These are phyloP conservation scores for Zygoascus bituminiphila DNA, from an alignment of 805 yeast genomes.

Conservation along the genomic window DNA sequence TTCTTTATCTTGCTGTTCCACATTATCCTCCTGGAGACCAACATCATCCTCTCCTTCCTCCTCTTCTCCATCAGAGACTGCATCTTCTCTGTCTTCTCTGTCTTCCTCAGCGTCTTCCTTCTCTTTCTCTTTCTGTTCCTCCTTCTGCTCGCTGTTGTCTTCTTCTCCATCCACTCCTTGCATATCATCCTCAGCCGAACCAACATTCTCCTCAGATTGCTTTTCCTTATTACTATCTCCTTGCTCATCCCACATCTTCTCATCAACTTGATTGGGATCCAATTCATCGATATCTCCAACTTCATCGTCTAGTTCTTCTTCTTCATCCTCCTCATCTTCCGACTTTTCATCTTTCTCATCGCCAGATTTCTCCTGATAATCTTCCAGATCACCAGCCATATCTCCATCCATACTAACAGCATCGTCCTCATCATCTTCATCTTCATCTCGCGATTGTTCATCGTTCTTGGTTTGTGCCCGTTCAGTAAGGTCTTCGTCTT, in stretches of 20 bases:
- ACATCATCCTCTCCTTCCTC: not conserved
- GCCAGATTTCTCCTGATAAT: slow-evolving; percentile 60
- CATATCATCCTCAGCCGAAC: slow-evolving; percentile 34
- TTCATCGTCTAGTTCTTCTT: slow-evolving; percentile 79
- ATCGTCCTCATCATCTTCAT: slow-evolving; percentile 57
- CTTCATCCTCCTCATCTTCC: slow-evolving; percentile 45
- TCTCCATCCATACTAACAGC: slow-evolving; percentile 95
- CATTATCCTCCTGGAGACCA: slow-evolving; percentile 18
- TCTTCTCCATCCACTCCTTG: slow-evolving; percentile 22
- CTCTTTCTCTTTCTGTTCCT: slow-evolving; percentile 38
- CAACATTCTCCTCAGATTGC: slow-evolving; percentile 60
- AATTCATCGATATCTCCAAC: slow-evolving; percentile 80
- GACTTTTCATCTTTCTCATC: slow-evolving; percentile 42
- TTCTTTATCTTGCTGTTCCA: slow-evolving; percentile 22
- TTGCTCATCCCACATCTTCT: slow-evolving; percentile 96
- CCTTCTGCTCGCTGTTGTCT: slow-evolving; percentile 27
- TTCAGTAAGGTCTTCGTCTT: slow-evolving; percentile 83
- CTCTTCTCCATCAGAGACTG: slow-evolving; percentile 38
- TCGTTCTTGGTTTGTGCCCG: slow-evolving; percentile 62
- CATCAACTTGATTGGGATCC: slow-evolving; percentile 93
- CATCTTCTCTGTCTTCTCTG: slow-evolving; percentile 69
- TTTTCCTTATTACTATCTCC: slow-evolving; percentile 57
- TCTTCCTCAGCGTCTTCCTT: slow-evolving; percentile 72
- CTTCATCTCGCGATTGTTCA: slow-evolving; percentile 51
- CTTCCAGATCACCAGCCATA: slow-evolving; percentile 90